A percentile compares a stretch with the other conserved stretches of the same genome.
phyloP scores from a whole-genome alignment of 2,329 filamentous ascomycete genomes.

The Hypocrella siamensis region DNA sequence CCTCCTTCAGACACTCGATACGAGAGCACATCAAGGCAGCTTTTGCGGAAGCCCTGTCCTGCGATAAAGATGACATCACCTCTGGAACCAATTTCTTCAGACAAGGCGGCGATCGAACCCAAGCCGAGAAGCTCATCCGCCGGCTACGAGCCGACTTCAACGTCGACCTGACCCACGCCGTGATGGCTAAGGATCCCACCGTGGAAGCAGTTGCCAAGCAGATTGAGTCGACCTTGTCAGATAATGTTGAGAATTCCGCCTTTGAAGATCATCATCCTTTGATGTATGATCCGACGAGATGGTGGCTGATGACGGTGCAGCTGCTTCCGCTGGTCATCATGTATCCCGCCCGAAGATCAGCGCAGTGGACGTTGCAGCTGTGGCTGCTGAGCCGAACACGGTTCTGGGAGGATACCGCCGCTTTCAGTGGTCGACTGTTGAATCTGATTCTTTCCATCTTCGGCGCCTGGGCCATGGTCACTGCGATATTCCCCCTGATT shows the following conservation, averaged over 20 bases:
- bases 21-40: constrained; percentile 20
- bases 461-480: constrained; percentile 22
- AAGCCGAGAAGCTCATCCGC: constrained; percentile 16
- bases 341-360: constrained; percentile 32
- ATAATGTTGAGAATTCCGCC: constrained; percentile 1
- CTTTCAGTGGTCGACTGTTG: constrained; percentile 27
- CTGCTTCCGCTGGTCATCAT: constrained; percentile 31
- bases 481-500: constrained; percentile 25
- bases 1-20: constrained; percentile 5
- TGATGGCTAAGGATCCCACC: constrained; percentile 31
- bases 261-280: constrained; percentile 19
- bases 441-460: constrained; percentile 29
- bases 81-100: constrained; percentile 26
- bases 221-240: constrained; percentile 14
- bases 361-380: constrained; percentile 36
- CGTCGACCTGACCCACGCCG: constrained; percentile 30
- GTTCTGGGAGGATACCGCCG: constrained; percentile 19
- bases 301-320: constrained; percentile 31
- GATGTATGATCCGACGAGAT: constrained; percentile 31
- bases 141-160: constrained; percentile 29
- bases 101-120: constrained; percentile 31
- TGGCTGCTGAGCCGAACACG: constrained; percentile 26
- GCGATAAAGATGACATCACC: constrained; percentile 16
- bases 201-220: constrained; percentile 21
- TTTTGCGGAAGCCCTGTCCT: constrained; percentile 25